These are phyloP conservation scores for Penicillium sp. DNA, from an alignment of 2,329 filamentous ascomycete species.

Conservation along the genomic window DNA sequence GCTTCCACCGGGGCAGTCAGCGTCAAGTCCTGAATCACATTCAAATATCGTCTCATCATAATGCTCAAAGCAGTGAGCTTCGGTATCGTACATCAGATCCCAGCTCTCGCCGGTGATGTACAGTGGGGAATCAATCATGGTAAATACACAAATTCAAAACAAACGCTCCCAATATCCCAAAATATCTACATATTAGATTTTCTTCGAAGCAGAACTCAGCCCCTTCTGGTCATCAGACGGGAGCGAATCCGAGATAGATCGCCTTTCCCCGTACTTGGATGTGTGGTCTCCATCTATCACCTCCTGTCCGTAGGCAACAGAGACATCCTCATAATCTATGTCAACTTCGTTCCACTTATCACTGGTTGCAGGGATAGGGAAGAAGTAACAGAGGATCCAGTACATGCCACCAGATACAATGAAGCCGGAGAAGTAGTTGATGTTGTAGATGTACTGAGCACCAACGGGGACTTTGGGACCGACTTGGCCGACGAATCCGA, in stretches of 20 bases:
- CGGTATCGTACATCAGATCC: not conserved
- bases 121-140: not conserved
- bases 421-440: conserved; percentile 90
- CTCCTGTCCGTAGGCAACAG: conserved; percentile 34
- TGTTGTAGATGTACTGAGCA: conserved; percentile 81
- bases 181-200: conserved; percentile 9
- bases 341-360: conserved; percentile 75
- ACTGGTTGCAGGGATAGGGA: conserved; percentile 72
- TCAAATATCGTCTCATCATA: conserved; percentile 14
- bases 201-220: conserved; percentile 13
- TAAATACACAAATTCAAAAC: conserved; percentile 6
- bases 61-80: not conserved
- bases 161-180: not conserved
- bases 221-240: conserved; percentile 20
- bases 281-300: conserved; percentile 26
- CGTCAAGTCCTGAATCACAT: not conserved
- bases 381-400: conserved; percentile 67
- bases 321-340: conserved; percentile 30
- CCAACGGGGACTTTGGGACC: conserved; percentile 70
- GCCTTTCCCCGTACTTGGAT: conserved; percentile 3
- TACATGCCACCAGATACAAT: conserved; percentile 68
- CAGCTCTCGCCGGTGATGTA: not conserved
- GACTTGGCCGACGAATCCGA: conserved; percentile 83
- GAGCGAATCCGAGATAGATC: conserved; percentile 13
- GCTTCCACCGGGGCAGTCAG: too few relatives aligned